Evolutionary conservation across 106 monocot genomes (phyloP), one percentile per base, ranked within the genome.

Genomic region (Chionographis japonica): DNA sequence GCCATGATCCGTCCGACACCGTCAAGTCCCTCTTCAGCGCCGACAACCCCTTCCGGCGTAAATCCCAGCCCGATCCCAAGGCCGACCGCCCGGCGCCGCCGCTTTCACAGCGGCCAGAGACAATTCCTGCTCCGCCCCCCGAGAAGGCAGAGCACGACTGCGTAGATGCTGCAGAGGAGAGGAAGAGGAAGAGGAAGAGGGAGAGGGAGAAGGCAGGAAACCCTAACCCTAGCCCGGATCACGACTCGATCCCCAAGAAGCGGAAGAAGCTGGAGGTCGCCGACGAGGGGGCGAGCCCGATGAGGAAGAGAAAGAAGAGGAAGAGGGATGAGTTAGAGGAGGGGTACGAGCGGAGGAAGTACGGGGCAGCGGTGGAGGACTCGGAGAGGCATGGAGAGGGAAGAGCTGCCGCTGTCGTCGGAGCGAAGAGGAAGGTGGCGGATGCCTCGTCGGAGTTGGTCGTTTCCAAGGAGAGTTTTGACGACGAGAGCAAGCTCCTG

Each of bases 31-130:
- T 97, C 72, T 97, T 97, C 83, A 40, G 84, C 75, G 71, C 65
- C 52, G 85, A 83, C 76, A 97, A 97, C 64, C 97, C 97, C 18
- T 97, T 92, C 79, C 92, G 97, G 54, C 89, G 97, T 40, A 84
- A 92, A 50, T 75, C 76, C 69, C 63, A 83, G 9, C 62, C 71
- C 62, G 51, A 37, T 37, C 36, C 72, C 50, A 18, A 53, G 42
- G 58, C 63, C 53, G 58, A 9, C 35, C n/a, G 19, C 2, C n/a
- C 58, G 38, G 41, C 58, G 60, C 5, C 52, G 56, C 56, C 56
- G 62, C 37, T 17, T 54, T 27, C 27, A 27, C 27, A 27, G 27
- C 27, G 27, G 27, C 27, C 27, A 27, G 27, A 27, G 27, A 27
- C 27, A 27, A 27, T 0, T 27, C 27, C 27, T 27, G 27, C 46